Base-by-base conservation (phyloP, 441 rosid species). In the Kokia cookei region DNA sequence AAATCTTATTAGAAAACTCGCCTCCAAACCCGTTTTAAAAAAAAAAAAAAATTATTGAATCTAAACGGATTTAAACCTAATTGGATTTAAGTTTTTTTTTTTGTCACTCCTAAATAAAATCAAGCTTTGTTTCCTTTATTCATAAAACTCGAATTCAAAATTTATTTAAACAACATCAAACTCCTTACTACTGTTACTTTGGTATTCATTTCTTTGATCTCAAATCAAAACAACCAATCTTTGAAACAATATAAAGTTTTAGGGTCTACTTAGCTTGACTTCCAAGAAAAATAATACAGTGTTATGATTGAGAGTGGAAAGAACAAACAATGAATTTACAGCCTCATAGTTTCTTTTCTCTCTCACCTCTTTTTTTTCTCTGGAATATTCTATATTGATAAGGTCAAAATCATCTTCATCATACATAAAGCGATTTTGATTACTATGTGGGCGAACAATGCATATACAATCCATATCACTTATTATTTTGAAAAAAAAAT, bases 181-280 rank as follows among this genome's bases (percentile, higher is more conserved):
- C 5, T 32, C 5, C 0, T 0, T 29, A 32, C 4, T 32, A 0
- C 5, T 32, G 37, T 32, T 4, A 32, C 5, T 32, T 32, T 1
- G 37, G 4, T 32, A 32, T 32, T 32, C 37, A 32, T 53, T 17
- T 24, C 2, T 7, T 53, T 7, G 7, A 7, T 17, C 2, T 17
- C 29, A 1, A 57, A 57, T 57, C 59, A 7, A 24, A 54, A 8
- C 7, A 4, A 11, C 62, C 62, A 2, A 58, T 5, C 5, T 32
- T 32, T 32, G 37, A 32, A 32, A 32, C 37, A 0, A 32, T 5
- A 32, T 32, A 32, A 32, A 32, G 7, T 5, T 7, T 54, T 57
- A n/a, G 60, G 82, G 80, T 65, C 85, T 71, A 72, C 79, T 76
- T 69, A 65, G 57, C 85, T 76, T 82, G 73, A 58, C 55, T 78